Evolutionary conservation across 371 early-diverging fungal species (phyloP).

Genomic region (Mucor plumbeus): DNA sequence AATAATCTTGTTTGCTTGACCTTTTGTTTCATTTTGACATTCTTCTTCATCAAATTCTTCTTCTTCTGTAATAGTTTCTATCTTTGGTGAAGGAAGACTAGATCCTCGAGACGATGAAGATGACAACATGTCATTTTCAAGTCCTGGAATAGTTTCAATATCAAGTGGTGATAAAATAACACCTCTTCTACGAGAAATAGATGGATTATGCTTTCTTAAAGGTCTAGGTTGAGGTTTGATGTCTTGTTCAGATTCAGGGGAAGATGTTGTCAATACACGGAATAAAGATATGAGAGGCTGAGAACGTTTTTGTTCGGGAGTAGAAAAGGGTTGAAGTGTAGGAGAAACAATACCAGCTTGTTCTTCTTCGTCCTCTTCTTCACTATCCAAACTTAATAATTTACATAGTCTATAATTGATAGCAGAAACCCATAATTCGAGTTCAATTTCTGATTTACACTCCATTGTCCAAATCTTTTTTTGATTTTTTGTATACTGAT

Average conservation of each 20-base stretch:
- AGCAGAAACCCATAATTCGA: constrained; percentile 31
- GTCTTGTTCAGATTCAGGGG: background rate
- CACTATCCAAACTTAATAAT: background rate
- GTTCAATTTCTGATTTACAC: constrained; percentile 34
- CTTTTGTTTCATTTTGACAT: background rate
- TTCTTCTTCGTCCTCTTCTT: background rate
- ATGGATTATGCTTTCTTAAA: background rate
- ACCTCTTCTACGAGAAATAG: constrained; percentile 32
- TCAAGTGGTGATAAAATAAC: constrained; percentile 25
- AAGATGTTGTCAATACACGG: background rate
- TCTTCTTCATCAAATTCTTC: constrained; percentile 5
- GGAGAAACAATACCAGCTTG: constrained; percentile 11
- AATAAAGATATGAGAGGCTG: constrained; percentile 13
- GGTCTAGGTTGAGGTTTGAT: background rate
- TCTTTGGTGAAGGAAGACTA: background rate
- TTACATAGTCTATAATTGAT: constrained; percentile 22
- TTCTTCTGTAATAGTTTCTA: background rate
- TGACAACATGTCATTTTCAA: constrained; percentile 20
- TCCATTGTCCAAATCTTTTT: constrained; percentile 32
- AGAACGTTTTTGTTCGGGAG: constrained; percentile 19
- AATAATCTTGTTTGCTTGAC: constrained; percentile 12
- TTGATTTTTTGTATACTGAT: background rate
- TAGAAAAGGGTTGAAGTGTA: constrained; percentile 20
- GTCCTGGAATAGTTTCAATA: constrained; percentile 13
- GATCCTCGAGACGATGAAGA: constrained; percentile 21